Evolutionary conservation across 2,329 filamentous ascomycete species (phyloP), one percentile per base, ranked within the genome.

Genomic region (Aspergillus candidus): DNA sequence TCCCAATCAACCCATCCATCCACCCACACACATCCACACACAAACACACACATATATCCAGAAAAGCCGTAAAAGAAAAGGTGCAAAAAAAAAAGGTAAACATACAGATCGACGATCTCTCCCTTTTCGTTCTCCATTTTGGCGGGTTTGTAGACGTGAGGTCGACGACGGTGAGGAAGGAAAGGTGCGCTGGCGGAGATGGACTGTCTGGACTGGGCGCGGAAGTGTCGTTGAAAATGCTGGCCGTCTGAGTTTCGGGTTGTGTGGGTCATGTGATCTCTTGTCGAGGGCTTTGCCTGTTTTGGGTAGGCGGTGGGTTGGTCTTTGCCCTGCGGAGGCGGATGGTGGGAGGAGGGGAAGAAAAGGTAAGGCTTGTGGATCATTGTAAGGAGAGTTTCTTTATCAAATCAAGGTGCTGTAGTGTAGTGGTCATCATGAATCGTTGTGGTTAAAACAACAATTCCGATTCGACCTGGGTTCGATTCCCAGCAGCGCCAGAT

Each of bases 61-160:
- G 22, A 7, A 10, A 10, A 10, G 27, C 43, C 43, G 33, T 41
- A 42, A 48, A 49, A 47, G 37, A 49, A 38, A 37, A 33, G 42
- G 42, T 35, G 36, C 18, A 6, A 40, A 41, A 42, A 40, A 41
- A 42, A 43, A 49, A 49, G 48, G 46, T 36, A 38, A 59, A 75
- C 84, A 76, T 84, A 95, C 88, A 95, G 89, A 79, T 97, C 91
- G 75, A 97, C 93, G 78, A 96, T 90, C 77, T 97, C 89, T 79
- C 91, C 91, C 79, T 89, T 89, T 81, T 97, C 93, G 89, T 98
- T 98, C 83, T 98, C 93, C 93, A 97, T 98, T 77, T 81, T 90
- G 70, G 63, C 67, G 66, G 63, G 62, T 66, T 65, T 46, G 51
- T 56, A 57, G 58, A 59, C 54, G 53, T 53, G 48, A 53, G 54